Percentiles rank a stretch among this genome's conserved stretches.
phyloP scores from a whole-genome alignment of 2,329 filamentous ascomycete species.

The Cercospora sp. region DNA sequence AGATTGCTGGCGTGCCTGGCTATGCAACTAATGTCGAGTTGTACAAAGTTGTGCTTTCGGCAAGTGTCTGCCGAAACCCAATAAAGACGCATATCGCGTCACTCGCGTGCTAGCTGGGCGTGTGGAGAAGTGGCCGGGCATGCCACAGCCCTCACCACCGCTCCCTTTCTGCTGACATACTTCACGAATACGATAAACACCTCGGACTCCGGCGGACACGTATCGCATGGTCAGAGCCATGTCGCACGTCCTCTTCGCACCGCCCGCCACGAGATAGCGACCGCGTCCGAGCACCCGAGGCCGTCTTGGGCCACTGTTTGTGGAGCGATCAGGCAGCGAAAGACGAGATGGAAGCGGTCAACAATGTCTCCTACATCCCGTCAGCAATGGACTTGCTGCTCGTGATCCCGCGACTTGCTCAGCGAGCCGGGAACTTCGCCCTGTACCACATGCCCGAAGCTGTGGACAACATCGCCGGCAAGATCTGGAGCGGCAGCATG shows the following conservation, averaged over 20 bases:
- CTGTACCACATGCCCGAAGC: constrained; percentile 58
- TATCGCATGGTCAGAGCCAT: constrained; percentile 4
- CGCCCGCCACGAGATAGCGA: background rate
- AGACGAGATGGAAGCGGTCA: constrained; percentile 19
- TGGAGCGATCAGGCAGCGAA: background rate
- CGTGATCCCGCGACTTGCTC: constrained; percentile 69
- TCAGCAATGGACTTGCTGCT: constrained; percentile 68
- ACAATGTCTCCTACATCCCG: constrained; percentile 43
- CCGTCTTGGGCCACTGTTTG: background rate
- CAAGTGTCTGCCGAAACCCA: background rate
- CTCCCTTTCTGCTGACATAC: background rate
- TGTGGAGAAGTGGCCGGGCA: background rate
- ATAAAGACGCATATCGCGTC: constrained; percentile 3
- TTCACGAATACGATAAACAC: background rate
- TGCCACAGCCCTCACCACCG: background rate
- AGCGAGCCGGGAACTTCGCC: constrained; percentile 64
- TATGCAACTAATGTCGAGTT: background rate
- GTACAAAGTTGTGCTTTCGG: background rate
- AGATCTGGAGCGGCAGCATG: constrained; percentile 56
- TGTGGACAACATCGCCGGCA: constrained; percentile 54
- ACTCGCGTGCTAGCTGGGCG: constrained; percentile 1
- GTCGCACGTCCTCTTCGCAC: background rate
- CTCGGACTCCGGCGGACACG: background rate
- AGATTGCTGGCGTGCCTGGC: background rate
- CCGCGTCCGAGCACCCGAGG: background rate